Evolutionary conservation across 23 red algal species (phyloP).

Genomic region (Gracilaria caudata): DNA sequence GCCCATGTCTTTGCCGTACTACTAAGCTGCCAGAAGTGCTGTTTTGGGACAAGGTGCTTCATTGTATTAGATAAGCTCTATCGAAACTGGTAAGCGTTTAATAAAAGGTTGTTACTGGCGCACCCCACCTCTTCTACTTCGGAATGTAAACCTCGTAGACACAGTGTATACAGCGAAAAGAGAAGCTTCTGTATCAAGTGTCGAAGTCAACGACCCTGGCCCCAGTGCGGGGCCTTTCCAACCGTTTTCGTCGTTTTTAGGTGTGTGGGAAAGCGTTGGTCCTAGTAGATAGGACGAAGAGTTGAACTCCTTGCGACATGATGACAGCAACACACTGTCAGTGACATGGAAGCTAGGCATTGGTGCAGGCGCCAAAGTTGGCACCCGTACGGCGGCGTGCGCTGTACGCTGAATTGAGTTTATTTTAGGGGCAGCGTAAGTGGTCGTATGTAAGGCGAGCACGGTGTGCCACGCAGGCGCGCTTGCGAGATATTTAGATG

Average conservation of each 20-base stretch:
- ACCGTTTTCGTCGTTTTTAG: too few relatives aligned
- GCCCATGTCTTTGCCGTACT: constrained; percentile 54
- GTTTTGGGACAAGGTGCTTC: neutral
- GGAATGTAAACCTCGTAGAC: too few relatives aligned
- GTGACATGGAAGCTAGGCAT: neutral
- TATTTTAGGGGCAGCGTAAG: neutral
- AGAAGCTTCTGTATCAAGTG: too few relatives aligned
- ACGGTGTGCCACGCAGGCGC: neutral
- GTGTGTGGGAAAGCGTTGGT: too few relatives aligned
- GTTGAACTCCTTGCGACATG: neutral
- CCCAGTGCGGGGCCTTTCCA: too few relatives aligned
- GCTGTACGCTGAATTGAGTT: neutral
- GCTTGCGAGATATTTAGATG: constrained; percentile 6
- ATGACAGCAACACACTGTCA: constrained; percentile 7
- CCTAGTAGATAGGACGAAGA: too few relatives aligned
- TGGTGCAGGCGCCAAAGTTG: neutral
- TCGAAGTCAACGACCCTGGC: too few relatives aligned
- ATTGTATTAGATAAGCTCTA: neutral
- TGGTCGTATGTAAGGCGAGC: too few relatives aligned
- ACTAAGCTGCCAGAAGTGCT: neutral
- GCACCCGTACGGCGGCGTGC: neutral
- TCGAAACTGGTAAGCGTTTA: neutral
- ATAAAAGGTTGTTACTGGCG: neutral
- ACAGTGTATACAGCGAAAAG: too few relatives aligned
- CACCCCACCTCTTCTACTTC: too few relatives aligned